Evolutionary conservation across 1,139 yeast species (phyloP), one percentile per base, ranked within the genome.

Genomic region (Entelexis paramagnoliae): DNA sequence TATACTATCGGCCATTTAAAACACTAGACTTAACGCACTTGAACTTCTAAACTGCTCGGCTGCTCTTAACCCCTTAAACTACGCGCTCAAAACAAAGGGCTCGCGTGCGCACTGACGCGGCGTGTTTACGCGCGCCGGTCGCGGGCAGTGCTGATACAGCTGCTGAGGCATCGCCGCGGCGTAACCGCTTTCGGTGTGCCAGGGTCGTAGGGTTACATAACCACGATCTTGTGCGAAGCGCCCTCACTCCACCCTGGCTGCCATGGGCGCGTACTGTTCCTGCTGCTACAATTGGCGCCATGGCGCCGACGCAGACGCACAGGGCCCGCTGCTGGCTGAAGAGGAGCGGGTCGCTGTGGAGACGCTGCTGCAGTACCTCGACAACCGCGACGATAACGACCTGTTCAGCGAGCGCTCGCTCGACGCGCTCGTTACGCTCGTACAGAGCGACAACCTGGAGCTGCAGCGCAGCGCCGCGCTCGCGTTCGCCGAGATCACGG

Each of bases 401-500:
- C 88, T 93, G 64, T 91, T 89, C 70, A 63, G 68, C 50, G 68
- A 69, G 46, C 83, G 91, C 45, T 93, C 93, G 58, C 73, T 91
- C 52, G 77, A 86, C 59, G 96, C 98, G 3, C 75, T 91, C 58
- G 83, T 93, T 54, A 91, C 96, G 0, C 76, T 91, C 63, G 98
- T 91, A 4, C 87, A 91, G 66, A 85, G 96, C 1, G 96, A 91
- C 62, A 91, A 91, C 65, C 79, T 91, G 60, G 97, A 91, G 66
- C 76, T 91, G 55, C 97, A 91, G 68, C 79, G 98, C 64, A 85
- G 95, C 66, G 99, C 99, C 2, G 98, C 98, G 8, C 75, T 91
- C 62, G 98, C 98, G 13, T 91, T 91, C 74, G 98, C 98, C 11
- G 99, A 91, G 68, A 89, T 93, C 54, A 91, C 99, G 42, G 98